Evolutionary conservation across 129 eudicot species (phyloP), one percentile per base, ranked within the genome.

Genomic region (Flaveria ramosissima): DNA sequence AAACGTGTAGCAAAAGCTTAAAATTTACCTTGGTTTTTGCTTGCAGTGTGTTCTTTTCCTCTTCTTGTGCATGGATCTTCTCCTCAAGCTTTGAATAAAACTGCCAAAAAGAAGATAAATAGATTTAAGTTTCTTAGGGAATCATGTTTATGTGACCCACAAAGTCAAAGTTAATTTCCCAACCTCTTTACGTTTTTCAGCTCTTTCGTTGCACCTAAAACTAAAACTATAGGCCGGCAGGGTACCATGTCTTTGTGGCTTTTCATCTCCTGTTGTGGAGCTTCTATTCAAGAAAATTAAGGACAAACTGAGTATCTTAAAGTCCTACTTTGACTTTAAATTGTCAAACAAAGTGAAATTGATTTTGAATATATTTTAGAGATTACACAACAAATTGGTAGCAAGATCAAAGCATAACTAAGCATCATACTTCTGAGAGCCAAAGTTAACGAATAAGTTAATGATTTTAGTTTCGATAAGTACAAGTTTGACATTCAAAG

Each of bases 51-150:
- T 63, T 94, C 80, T 89, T 88, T 83, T 94, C 99, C 69, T 65
- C 88, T 84, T 94, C 99, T 86, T 91, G 80, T 23, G 97, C 97
- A 77, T 91, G 99, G 75, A 91, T 89, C 84, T 88, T 94, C 76
- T 94, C 99, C 89, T 94, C 99, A 8, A 94, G 96, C 81, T 94
- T 91, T 17, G 97, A 85, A 67, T 89, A 94, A n/a, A 89, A 94
- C 97, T 92, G 82, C 55, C 39, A 82, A 70, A 62, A 78, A 16
- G 19, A 27, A 16, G 36, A 72, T 3, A 27, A 52, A 27, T 5
- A 46, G 70, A 46, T 47, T 32, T 48, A 53, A 21, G 76, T 10
- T 47, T 9, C 19, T 13, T 12, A 26, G 70, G 9, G 20, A 47
- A 32, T 45, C 56, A 51, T 4, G 71, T 23, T 27, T 17, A 62